Conservation (phyloP, 2,329 filamentous ascomycete genomes). For the Aspergillus pseudonomiae region DNA sequence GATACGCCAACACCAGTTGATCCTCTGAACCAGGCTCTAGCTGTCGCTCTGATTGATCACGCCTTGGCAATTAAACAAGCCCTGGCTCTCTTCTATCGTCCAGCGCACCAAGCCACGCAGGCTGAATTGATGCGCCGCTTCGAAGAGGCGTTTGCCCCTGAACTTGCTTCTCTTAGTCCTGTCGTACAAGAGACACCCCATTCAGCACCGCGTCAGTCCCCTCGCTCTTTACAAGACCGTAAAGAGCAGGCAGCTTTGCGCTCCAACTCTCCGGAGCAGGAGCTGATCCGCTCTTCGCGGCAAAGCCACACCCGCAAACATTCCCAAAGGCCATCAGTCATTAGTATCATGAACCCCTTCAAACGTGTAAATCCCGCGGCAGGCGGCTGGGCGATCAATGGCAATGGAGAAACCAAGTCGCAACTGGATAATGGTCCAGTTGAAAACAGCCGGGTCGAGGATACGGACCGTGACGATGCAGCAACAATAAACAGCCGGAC, state of each 20-base stretch:
- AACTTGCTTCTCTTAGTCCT: constrained; percentile 65
- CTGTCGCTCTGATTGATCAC: constrained; percentile 85
- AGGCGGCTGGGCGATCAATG: constrained; percentile 40
- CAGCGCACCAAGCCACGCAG: constrained; percentile 56
- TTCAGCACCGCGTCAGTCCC: constrained; percentile 46
- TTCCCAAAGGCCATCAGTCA: constrained; percentile 41
- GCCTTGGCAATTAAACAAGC: constrained; percentile 85
- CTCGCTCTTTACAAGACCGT: constrained; percentile 29
- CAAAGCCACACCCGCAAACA: constrained; percentile 36
- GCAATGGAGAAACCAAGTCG: constrained; percentile 30
- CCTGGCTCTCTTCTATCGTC: constrained; percentile 66
- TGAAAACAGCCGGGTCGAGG: constrained; percentile 16
- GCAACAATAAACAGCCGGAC: constrained; percentile 42
- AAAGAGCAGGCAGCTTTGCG: constrained; percentile 29
- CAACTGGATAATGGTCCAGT: constrained; percentile 25
- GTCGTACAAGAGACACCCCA: constrained; percentile 42
- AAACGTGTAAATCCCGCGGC: constrained; percentile 42
- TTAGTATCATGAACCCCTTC: constrained; percentile 49
- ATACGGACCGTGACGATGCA: constrained; percentile 37
- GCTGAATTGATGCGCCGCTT: constrained; percentile 43
- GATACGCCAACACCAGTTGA: constrained; percentile 54
- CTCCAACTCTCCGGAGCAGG: constrained; percentile 40
- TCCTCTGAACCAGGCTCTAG: constrained; percentile 74
- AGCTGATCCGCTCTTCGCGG: constrained; percentile 37
- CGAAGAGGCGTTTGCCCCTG: constrained; percentile 57